Evolutionary conservation across 73 alveolate species (phyloP).

Genomic region (Tetrahymena borealis): DNA sequence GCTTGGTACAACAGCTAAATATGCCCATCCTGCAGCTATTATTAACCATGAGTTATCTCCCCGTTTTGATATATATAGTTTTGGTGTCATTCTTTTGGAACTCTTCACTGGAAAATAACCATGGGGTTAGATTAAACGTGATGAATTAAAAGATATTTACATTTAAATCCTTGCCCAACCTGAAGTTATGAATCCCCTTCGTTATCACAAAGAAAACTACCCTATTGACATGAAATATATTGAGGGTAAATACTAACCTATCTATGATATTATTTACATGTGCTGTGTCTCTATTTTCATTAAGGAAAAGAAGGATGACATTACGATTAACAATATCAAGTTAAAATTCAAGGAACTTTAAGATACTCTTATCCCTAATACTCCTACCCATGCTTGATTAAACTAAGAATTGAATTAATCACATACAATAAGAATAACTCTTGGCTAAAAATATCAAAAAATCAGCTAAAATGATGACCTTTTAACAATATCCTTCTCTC

Average conservation of each 20-base stretch:
- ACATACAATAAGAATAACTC: too few relatives aligned
- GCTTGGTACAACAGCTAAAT: neutral
- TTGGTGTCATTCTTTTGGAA: neutral
- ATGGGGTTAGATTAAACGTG: neutral
- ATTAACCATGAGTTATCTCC: neutral
- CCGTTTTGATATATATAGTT: neutral
- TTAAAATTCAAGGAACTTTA: neutral
- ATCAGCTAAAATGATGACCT: too few relatives aligned
- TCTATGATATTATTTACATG: neutral
- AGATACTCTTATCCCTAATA: neutral
- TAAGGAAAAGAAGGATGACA: neutral
- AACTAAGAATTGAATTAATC: too few relatives aligned
- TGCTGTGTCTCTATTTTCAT: neutral
- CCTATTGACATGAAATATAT: neutral
- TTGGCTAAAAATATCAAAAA: too few relatives aligned
- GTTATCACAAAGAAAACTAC: neutral
- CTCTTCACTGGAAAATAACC: neutral
- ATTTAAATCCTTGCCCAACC: neutral
- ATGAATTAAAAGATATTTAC: neutral
- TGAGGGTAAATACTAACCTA: neutral
- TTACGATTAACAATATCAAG: neutral
- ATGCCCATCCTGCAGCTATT: constrained; percentile 1
- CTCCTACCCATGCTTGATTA: neutral
- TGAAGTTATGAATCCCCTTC: neutral
- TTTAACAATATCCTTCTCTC: too few relatives aligned